These are phyloP conservation scores for Lotmaria passim DNA, from an alignment of 208 protist species.

Conservation along the genomic window DNA sequence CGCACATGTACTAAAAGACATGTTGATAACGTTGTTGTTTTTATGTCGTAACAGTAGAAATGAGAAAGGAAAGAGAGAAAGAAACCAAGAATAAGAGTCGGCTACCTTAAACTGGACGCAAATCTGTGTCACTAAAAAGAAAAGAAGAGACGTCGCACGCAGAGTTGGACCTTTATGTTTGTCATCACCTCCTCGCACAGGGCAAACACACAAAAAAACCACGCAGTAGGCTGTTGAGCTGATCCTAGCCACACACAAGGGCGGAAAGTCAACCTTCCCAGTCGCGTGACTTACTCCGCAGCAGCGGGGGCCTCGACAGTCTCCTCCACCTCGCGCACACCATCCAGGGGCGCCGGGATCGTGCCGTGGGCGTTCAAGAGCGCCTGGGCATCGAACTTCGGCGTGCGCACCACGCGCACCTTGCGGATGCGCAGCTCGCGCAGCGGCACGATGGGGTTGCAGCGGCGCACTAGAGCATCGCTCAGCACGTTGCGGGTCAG, in stretches of 20 bases:
- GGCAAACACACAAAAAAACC: background rate
- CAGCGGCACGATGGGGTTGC: conserved; percentile 96
- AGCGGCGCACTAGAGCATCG: conserved; percentile 95
- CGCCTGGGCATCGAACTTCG: conserved; percentile 95
- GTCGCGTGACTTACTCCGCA: conserved; percentile 27
- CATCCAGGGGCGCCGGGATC: conserved; percentile 82
- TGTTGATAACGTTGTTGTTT: too few species aligned
- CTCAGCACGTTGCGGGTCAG: conserved; percentile 95
- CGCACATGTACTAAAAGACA: too few species aligned
- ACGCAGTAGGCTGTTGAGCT: too few species aligned
- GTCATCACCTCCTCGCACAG: background rate
- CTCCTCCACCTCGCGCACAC: conserved; percentile 76
- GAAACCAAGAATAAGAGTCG: conserved; percentile 8
- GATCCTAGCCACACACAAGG: too few species aligned
- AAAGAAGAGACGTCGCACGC: background rate
- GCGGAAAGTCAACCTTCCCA: background rate
- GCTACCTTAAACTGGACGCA: too few species aligned
- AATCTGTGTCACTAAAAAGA: too few species aligned
- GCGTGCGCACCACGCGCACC: conserved; percentile 96
- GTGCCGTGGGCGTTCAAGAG: conserved; percentile 93
- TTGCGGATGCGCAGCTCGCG: conserved; percentile 99
- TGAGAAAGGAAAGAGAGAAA: conserved; percentile 32
- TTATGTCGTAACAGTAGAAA: too few species aligned
- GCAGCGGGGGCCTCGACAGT: conserved; percentile 59
- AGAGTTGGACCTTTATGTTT: too few species aligned